Evolutionary conservation across 31 red algal genomes (phyloP), one percentile per base, ranked within the genome.

Genomic region (Endocladia muricata): DNA sequence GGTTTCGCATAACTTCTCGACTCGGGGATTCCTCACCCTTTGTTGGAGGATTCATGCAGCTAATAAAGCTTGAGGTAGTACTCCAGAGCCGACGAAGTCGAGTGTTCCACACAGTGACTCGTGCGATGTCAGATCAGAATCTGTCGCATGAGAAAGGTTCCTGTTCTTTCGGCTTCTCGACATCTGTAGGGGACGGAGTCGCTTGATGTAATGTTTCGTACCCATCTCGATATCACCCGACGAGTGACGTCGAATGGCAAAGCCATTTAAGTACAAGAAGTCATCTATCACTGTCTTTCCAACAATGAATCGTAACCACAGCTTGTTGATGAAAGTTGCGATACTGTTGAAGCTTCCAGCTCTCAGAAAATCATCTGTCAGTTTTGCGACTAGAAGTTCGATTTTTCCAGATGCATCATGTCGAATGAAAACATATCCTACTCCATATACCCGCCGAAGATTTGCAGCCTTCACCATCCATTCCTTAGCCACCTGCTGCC

Each of bases 291-390:
- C 30, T 7, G 35, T 25, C 22, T 79, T 68, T 23, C 61, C 51
- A 28, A 77, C 13, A 11, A 11, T 61, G 4, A 67, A 79, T 23
- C 61, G 31, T 8, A 13, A 11, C 19, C 13, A 8, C 3, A 65
- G 40, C 5, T 48, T 41, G 7, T 41, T 68, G 19, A 52, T 68
- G 55, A 79, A 79, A 4, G 4, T 7, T 25, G 55, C 30, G 3
- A 48, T 65, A 4, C 15, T 22, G 19, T 11, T 21, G 5, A 22
- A 43, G 41, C 28, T 5, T 49, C 76, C 61, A 31, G 7, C 37
- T 4, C 65, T 23, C 3, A 79, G 57, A 39, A 79, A 68, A 51
- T 79, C 60, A 37, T 79, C 59, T 19, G 74, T 77, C 19, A 77
- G 34, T 54, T 79, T 68, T 36, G 61, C 60, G 6, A 79, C 37